These are phyloP conservation scores for Clitoria ternatea DNA, from an alignment of 306 rosid genomes.

Conservation along the genomic window DNA sequence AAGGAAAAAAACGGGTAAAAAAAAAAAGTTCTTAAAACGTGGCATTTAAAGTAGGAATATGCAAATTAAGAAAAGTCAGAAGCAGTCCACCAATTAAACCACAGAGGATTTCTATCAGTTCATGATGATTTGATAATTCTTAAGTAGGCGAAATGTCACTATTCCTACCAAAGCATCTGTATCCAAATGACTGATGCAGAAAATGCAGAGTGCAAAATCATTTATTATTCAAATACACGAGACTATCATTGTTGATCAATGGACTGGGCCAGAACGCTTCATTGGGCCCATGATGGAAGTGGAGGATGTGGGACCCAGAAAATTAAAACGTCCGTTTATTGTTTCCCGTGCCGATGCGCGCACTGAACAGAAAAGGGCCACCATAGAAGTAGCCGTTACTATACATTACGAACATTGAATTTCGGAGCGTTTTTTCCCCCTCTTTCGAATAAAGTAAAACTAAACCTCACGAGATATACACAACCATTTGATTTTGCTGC, in stretches of 20 bases:
- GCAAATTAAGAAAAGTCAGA: background rate
- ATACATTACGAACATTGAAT: background rate
- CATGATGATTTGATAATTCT: background rate
- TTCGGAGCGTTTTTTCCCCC: background rate
- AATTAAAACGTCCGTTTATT: conserved; percentile 26
- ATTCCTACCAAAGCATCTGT: background rate
- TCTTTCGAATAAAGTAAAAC: background rate
- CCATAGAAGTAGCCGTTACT: conserved; percentile 52
- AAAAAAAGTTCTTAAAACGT: no score
- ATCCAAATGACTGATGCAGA: background rate
- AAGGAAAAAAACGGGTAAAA: no score
- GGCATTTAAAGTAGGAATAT: background rate
- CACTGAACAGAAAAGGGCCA: conserved; percentile 34
- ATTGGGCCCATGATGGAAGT: background rate
- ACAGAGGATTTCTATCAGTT: background rate
- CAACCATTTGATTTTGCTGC: background rate
- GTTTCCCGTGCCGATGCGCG: conserved; percentile 42
- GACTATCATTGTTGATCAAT: background rate
- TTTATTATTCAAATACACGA: background rate
- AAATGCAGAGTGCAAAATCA: background rate
- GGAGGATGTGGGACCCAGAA: conserved; percentile 27
- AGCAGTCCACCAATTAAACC: background rate
- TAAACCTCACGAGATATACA: background rate
- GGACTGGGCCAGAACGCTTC: background rate
- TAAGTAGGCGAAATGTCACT: background rate